Conservation (phyloP, 148 eudicot species). For the Rheum nobile region DNA sequence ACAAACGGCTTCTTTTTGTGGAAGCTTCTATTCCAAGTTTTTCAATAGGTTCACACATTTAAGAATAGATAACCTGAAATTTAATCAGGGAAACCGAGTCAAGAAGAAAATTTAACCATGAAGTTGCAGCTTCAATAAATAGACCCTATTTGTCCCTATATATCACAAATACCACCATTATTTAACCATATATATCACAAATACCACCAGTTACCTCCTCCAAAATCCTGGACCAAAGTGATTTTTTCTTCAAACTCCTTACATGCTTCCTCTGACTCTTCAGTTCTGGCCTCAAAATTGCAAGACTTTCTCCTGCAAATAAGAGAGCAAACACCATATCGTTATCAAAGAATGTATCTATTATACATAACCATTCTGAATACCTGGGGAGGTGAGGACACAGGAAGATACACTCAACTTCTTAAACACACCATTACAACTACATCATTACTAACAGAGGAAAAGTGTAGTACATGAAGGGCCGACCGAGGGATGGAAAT, state of each 20-base stretch:
- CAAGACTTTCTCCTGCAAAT: slow-evolving; percentile 21
- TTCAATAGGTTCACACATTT: neutral
- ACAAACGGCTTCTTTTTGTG: neutral
- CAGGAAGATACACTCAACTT: neutral
- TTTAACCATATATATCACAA: neutral
- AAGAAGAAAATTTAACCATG: neutral
- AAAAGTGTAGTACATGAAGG: neutral
- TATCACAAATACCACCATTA: neutral
- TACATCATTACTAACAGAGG: neutral
- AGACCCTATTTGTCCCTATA: neutral
- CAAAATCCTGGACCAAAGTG: slow-evolving; percentile 58
- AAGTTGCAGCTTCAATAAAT: neutral
- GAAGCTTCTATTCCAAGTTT: neutral
- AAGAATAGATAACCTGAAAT: neutral
- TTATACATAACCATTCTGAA: neutral
- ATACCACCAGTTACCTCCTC: slow-evolving; percentile 40
- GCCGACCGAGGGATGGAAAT: neutral
- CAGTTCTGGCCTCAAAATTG: slow-evolving; percentile 22
- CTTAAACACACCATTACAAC: neutral
- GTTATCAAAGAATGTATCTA: neutral
- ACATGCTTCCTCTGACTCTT: slow-evolving; percentile 46
- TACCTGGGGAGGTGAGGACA: neutral
- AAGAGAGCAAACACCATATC: neutral
- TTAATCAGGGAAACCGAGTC: neutral
- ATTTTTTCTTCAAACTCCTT: slow-evolving; percentile 42